These are phyloP conservation scores for Diplotaxis tenuifolia DNA, from an alignment of 345 rosid species.

Conservation along the genomic window DNA sequence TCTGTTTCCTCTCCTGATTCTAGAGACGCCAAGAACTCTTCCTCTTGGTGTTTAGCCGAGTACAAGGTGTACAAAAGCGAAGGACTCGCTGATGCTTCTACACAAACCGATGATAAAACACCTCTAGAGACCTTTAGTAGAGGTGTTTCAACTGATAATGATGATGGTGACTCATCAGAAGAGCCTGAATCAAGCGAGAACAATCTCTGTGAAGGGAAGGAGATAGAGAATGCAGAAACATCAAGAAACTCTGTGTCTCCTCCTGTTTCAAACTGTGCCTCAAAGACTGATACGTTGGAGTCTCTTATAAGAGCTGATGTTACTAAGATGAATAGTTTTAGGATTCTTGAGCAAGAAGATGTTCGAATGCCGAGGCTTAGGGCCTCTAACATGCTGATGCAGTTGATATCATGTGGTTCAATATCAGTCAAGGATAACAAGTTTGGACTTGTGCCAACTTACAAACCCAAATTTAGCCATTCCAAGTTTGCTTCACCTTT, in stretches of 20 bases:
- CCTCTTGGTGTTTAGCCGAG: constrained; percentile 79
- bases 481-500: constrained; percentile 69
- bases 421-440: constrained; percentile 89
- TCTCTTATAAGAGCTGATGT: constrained; percentile 89
- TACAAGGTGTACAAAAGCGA: constrained; percentile 67
- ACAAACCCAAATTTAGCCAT: constrained; percentile 67
- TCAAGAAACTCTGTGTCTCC: constrained; percentile 65
- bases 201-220: constrained; percentile 42
- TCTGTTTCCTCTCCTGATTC: constrained; percentile 77
- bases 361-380: constrained; percentile 68
- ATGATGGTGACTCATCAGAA: constrained; percentile 54
- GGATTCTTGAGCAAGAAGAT: constrained; percentile 83
- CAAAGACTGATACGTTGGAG: constrained; percentile 85
- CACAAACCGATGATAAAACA: constrained; percentile 77
- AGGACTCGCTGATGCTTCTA: constrained; percentile 83
- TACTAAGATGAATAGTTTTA: constrained; percentile 80
- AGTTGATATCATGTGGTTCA: constrained; percentile 92
- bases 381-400: constrained; percentile 80
- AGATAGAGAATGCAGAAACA: constrained; percentile 52
- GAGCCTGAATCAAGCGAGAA: constrained; percentile 44
- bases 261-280: constrained; percentile 63
- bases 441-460: constrained; percentile 81
- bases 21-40: constrained; percentile 50
- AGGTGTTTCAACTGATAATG: constrained; percentile 85
- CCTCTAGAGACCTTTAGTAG: constrained; percentile 68